phyloP scores from a whole-genome alignment of 805 yeast species.

The Cephaloascus albidus region DNA sequence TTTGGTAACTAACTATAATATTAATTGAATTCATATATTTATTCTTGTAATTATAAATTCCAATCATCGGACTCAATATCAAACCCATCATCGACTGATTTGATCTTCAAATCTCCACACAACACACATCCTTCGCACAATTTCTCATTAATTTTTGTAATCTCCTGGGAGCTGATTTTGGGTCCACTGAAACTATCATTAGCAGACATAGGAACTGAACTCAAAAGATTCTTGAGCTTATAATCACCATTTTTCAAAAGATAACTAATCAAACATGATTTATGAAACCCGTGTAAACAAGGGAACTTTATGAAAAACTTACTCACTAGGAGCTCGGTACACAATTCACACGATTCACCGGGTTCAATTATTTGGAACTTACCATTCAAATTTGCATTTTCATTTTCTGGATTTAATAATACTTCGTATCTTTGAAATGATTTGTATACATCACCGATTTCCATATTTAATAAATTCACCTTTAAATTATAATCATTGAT shows the following conservation, averaged over 20 bases:
- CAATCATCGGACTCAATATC: constrained; percentile 37
- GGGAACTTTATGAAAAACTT: constrained; percentile 78
- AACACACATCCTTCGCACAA: constrained; percentile 60
- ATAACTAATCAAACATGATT: constrained; percentile 68
- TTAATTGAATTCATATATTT: no score
- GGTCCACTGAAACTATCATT: constrained; percentile 27
- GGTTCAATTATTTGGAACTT: constrained; percentile 61
- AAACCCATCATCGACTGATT: constrained; percentile 57
- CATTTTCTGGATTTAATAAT: neutral
- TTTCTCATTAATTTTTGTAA: constrained; percentile 46
- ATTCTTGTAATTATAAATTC: constrained; percentile 27
- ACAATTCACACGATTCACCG: constrained; percentile 71
- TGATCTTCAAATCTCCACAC: constrained; percentile 69
- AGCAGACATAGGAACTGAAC: no score
- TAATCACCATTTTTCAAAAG: constrained; percentile 59
- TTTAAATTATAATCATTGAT: constrained; percentile 62
- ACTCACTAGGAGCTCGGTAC: constrained; percentile 60
- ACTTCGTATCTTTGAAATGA: neutral
- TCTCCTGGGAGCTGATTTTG: constrained; percentile 14
- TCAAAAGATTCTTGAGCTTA: constrained; percentile 54
- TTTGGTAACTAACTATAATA: neutral
- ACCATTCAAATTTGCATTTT: neutral
- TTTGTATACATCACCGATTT: neutral
- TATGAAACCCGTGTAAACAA: constrained; percentile 84
- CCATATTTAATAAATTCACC: constrained; percentile 26